A percentile compares a stretch with the other conserved stretches of the same genome.
Conservation (phyloP, 1,139 yeast genomes). For the Candida sojae region DNA sequence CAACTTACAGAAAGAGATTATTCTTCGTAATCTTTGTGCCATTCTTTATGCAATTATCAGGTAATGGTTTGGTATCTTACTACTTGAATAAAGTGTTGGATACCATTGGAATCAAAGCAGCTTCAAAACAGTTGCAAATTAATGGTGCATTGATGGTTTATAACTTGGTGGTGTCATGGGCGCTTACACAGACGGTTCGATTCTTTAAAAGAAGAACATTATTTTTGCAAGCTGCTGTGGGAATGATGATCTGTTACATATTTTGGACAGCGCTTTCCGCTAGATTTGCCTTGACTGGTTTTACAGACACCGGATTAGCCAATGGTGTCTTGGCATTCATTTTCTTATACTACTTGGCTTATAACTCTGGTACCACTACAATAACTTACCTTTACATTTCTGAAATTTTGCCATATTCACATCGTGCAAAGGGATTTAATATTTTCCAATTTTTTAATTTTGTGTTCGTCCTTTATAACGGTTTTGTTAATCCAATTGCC, state of each 20-base stretch:
- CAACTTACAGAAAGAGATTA: slow-evolving; percentile 45
- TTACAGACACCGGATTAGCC: slow-evolving; percentile 31
- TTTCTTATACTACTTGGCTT: slow-evolving; percentile 39
- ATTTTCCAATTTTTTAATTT: slow-evolving; percentile 30
- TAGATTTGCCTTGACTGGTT: slow-evolving; percentile 36
- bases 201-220: slow-evolving; percentile 47
- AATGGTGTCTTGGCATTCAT: slow-evolving; percentile 49
- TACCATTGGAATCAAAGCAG: slow-evolving; percentile 50
- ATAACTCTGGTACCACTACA: slow-evolving; percentile 37
- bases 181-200: slow-evolving; percentile 30
- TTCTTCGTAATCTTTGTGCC: slow-evolving; percentile 36
- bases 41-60: slow-evolving; percentile 48
- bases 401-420: slow-evolving; percentile 46
- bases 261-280: slow-evolving; percentile 43
- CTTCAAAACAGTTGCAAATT: slow-evolving; percentile 44
- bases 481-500: slow-evolving; percentile 61
- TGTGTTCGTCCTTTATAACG: slow-evolving; percentile 23
- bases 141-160: slow-evolving; percentile 48
- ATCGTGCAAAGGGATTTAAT: slow-evolving; percentile 47
- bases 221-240: slow-evolving; percentile 34
- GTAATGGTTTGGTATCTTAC: slow-evolving; percentile 55
- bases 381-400: slow-evolving; percentile 37
- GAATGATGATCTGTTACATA: slow-evolving; percentile 41
- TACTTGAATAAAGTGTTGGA: slow-evolving; percentile 49
- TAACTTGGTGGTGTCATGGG: slow-evolving; percentile 37